phyloP scores from a whole-genome alignment of 2,329 filamentous ascomycete genomes.

The Rhynchosporium secalis region DNA sequence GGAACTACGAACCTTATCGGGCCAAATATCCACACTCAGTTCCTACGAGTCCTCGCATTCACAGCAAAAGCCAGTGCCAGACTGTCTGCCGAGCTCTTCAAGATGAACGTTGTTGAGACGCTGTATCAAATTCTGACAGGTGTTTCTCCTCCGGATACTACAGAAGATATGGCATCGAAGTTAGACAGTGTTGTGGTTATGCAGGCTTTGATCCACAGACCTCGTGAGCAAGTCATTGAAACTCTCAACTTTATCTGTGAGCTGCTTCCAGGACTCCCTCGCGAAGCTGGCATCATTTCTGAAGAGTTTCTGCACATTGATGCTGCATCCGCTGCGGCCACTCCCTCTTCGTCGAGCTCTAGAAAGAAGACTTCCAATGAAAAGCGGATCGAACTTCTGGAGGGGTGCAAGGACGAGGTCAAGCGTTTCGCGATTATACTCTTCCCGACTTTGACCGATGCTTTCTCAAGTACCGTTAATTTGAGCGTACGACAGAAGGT shows the following conservation, averaged over 20 bases:
- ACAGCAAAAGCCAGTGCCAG: slow-evolving; percentile 85
- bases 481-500: slow-evolving; percentile 93
- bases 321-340: slow-evolving; percentile 43
- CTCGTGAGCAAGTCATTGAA: slow-evolving; percentile 93
- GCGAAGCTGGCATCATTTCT: slow-evolving; percentile 48
- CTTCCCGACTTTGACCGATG: slow-evolving; percentile 91
- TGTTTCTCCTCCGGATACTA: slow-evolving; percentile 82
- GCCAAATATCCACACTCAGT: slow-evolving; percentile 92
- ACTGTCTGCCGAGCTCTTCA: slow-evolving; percentile 86
- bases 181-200: slow-evolving; percentile 97
- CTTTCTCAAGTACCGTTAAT: slow-evolving; percentile 97
- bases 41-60: slow-evolving; percentile 87
- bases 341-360: slow-evolving; percentile 45
- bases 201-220: slow-evolving; percentile 95
- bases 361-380: slow-evolving; percentile 65
- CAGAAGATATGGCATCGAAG: slow-evolving; percentile 76
- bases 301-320: slow-evolving; percentile 49
- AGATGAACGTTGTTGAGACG: slow-evolving; percentile 96
- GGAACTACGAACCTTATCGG: slow-evolving; percentile 95
- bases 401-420: slow-evolving; percentile 81
- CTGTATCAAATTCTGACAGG: slow-evolving; percentile 96
- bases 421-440: slow-evolving; percentile 91
- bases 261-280: slow-evolving; percentile 74
- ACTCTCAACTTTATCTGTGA: slow-evolving; percentile 98
- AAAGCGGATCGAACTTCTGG: slow-evolving; percentile 77